Evolutionary conservation across 345 rosid species (phyloP), one percentile per base, ranked within the genome.

Genomic region (Acer saccharum): DNA sequence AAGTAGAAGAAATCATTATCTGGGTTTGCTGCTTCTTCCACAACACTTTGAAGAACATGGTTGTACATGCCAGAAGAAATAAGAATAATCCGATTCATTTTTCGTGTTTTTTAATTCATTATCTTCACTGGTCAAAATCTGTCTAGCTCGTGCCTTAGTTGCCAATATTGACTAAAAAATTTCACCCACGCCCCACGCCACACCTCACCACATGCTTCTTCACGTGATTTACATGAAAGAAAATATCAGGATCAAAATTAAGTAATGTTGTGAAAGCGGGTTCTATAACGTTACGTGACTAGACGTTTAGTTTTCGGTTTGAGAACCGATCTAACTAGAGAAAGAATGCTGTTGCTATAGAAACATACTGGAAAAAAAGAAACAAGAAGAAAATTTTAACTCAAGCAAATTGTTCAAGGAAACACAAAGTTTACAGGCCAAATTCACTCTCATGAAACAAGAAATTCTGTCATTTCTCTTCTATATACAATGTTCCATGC

Each of bases 401-500:
- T 43, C 11, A 8, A 43, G 46, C 8, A 8, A 43, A 1, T 43
- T 1, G 10, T 43, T 9, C 10, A 43, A 43, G 46, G 7, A 8
- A 43, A 7, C 55, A 50, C 18, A 50, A 50, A 50, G 4, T 12
- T 50, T 21, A 21, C 27, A 58, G 20, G 23, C 63, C 12, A 21
- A 21, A 61, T 25, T 7, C 29, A 61, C 27, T 11, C 54, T 68
- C 17, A 68, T 6, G 21, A 50, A 20, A 20, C 72, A 44, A 11
- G 72, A 48, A 39, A 62, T 27, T 29, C 35, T 16, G 50, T 12
- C 29, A 72, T 57, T 20, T 55, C 8, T 57, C 18, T 32, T 16
- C 6, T 72, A 72, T 72, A 6, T 39, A 72, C 75, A 72, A 4
- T 18, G 75, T 27, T 21, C 32, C 32, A 21, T 69, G 39, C 11